Evolutionary conservation across 2,329 filamentous ascomycete species (phyloP).

Genomic region (Exophiala bonariae): DNA sequence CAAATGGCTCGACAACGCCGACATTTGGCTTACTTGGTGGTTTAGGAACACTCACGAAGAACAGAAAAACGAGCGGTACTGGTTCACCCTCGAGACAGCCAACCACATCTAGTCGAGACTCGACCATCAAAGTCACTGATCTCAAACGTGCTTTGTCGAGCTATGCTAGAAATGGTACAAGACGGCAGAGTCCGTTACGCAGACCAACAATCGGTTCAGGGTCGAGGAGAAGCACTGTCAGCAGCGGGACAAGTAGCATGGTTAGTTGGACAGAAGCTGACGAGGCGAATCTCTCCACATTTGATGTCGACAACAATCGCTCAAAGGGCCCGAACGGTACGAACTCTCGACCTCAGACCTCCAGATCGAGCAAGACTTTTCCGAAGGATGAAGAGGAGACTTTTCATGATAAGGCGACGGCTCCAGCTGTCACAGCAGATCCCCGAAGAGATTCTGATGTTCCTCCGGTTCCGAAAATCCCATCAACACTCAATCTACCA

Average conservation of each 20-base stretch:
- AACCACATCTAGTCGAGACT: slow-evolving; percentile 41
- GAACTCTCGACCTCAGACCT: slow-evolving; percentile 7
- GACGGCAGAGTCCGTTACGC: slow-evolving; percentile 45
- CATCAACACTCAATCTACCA: slow-evolving; percentile 40
- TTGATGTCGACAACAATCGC: slow-evolving; percentile 10
- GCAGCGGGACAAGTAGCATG: slow-evolving; percentile 46
- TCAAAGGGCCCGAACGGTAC: background rate
- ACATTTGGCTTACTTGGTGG: slow-evolving; percentile 23
- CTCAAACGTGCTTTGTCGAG: slow-evolving; percentile 49
- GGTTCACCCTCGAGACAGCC: slow-evolving; percentile 35
- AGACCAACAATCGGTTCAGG: slow-evolving; percentile 16
- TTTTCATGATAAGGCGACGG: slow-evolving; percentile 17
- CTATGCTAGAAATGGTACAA: slow-evolving; percentile 32
- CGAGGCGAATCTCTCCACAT: slow-evolving; percentile 19
- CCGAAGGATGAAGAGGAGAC: slow-evolving; percentile 6
- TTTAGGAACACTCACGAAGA: slow-evolving; percentile 32
- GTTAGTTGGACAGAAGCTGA: slow-evolving; percentile 36
- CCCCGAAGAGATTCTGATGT: slow-evolving; percentile 33
- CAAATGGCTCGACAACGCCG: slow-evolving; percentile 21
- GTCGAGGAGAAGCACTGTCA: slow-evolving; percentile 32
- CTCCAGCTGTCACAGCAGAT: slow-evolving; percentile 8
- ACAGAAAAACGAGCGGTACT: slow-evolving; percentile 38
- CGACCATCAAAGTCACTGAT: slow-evolving; percentile 49
- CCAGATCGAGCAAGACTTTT: slow-evolving; percentile 1
- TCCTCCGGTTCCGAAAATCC: slow-evolving; percentile 49